Evolutionary conservation across 441 rosid genomes (phyloP), one percentile per base, ranked within the genome.

Genomic region (Syzygium syzygioides): DNA sequence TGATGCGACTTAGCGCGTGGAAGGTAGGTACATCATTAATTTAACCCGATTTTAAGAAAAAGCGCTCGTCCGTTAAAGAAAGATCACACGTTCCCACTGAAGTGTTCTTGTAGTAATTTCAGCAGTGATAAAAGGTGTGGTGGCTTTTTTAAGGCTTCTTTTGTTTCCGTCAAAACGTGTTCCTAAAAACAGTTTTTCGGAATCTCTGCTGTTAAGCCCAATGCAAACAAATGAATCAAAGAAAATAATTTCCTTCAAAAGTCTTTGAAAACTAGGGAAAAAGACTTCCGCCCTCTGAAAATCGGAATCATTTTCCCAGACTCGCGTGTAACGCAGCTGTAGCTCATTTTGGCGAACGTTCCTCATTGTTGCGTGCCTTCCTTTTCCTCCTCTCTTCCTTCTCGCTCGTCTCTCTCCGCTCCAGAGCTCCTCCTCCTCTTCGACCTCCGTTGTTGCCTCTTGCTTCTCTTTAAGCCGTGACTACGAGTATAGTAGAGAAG

Each of bases 31-130:
- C 52, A 76, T 71, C 28, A 37, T 71, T 41, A 14, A 20, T 76
- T 76, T 76, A 20, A 76, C 52, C 52, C 9, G 10, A 41, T 23
- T 76, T 23, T 37, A 37, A 41, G 52, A 23, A 23, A 71, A 6
- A 71, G 4, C 0, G 80, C 8, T 11, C 2, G 0, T 19, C 20
- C 3, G 8, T 37, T 37, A 28, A 59, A 12, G n/a, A 59, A 68
- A 4, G 48, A 4, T 13, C 79, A 68, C 1, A 32, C 48, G 48
- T 45, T 45, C 48, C 48, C 48, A 45, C 48, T 45, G 6, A 45
- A 7, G 48, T 45, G 6, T 7, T 45, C 48, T 45, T 45, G 48
- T 6, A 45, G 48, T 45, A 45, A 45, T 45, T 45, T 45, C 9
- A 45, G 48, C 9, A 1, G 8, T 45, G 48, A 45, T 5, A 45